Evolutionary conservation across 2,329 filamentous ascomycete species (phyloP).

Genomic region (Rugonectria rugulosa): DNA sequence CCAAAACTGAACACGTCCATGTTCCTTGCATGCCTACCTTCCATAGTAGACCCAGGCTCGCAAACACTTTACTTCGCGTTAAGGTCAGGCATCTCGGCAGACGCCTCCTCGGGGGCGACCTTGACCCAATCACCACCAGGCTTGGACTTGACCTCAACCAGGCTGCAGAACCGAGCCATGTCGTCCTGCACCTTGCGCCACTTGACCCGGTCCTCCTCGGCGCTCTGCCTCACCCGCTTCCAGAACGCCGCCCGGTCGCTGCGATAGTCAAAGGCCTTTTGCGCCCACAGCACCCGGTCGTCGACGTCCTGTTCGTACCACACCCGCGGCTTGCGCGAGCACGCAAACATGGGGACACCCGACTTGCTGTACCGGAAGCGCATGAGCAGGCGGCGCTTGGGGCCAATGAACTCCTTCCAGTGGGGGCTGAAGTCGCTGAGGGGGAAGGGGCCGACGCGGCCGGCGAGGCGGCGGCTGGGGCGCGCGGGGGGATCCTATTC

Average conservation of each 20-base stretch:
- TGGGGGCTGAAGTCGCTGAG: background rate
- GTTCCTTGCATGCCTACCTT: too few relatives aligned
- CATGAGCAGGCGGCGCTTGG: background rate
- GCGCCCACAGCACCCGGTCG: background rate
- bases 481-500: slow-evolving; percentile 12
- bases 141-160: slow-evolving; percentile 12
- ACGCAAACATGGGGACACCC: slow-evolving; percentile 10
- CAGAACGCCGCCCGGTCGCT: background rate
- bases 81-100: background rate
- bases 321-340: slow-evolving; percentile 2
- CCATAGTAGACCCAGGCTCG: too few relatives aligned
- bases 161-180: slow-evolving; percentile 9
- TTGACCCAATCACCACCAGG: background rate
- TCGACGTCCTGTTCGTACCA: background rate
- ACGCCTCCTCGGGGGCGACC: background rate
- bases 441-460: background rate
- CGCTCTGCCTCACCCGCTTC: background rate
- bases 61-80: background rate
- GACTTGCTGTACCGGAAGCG: slow-evolving; percentile 15
- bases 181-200: background rate
- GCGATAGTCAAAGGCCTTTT: background rate
- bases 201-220: background rate
- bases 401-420: background rate
- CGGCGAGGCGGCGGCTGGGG: background rate
- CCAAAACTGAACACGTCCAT: too few relatives aligned